Conservation (phyloP, 140 eudicot species). For the Ambrosia hybrid region DNA sequence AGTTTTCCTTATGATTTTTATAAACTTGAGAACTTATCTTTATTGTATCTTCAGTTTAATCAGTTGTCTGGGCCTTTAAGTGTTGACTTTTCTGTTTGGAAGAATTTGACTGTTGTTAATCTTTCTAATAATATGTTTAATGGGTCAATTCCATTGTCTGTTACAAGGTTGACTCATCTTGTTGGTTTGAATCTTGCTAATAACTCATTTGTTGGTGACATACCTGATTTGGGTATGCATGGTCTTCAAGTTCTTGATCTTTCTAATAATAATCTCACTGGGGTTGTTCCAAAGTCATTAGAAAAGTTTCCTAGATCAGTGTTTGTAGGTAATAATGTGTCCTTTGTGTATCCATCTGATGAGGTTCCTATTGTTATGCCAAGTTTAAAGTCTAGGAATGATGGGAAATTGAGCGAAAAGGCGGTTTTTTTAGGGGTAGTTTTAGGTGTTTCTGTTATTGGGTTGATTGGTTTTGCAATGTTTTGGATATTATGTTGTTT, state of each 20-base stretch:
- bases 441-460: conserved; percentile 55
- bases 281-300: conserved; percentile 71
- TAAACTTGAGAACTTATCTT: conserved; percentile 55
- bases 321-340: conserved; percentile 66
- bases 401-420: conserved; percentile 48
- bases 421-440: conserved; percentile 65
- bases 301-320: conserved; percentile 69
- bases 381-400: conserved; percentile 36
- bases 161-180: conserved; percentile 56
- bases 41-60: conserved; percentile 76
- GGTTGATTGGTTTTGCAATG: conserved; percentile 53
- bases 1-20: conserved; percentile 64
- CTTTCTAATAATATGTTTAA: conserved; percentile 73
- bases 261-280: conserved; percentile 64
- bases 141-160: conserved; percentile 63
- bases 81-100: conserved; percentile 76
- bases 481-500: conserved; percentile 57
- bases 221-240: conserved; percentile 64
- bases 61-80: conserved; percentile 69
- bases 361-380: conserved; percentile 51
- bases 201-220: conserved; percentile 70
- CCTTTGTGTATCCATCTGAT: conserved; percentile 31
- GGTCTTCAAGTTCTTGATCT: conserved; percentile 59
- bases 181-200: conserved; percentile 69
- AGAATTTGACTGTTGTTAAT: conserved; percentile 62